A percentile compares a stretch with the other conserved stretches of the same genome.
Conservation (phyloP, 805 yeast species). For the Komagataella pastoris region DNA sequence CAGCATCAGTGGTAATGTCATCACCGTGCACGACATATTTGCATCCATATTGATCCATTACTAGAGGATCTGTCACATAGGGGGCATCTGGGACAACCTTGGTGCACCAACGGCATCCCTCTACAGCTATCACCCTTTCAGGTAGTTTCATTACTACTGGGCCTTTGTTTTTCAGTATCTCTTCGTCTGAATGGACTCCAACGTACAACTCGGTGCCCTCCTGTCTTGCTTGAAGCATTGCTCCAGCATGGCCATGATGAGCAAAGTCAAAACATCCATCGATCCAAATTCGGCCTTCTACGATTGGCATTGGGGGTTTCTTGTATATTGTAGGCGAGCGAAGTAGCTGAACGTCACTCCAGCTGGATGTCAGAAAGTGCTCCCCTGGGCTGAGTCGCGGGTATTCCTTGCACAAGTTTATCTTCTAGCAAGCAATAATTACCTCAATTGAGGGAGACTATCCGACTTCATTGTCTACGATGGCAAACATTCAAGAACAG, state of each 20-base stretch:
- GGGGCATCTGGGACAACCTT: constrained; percentile 69
- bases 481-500: constrained; percentile 8
- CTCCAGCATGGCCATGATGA: constrained; percentile 96
- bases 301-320: neutral
- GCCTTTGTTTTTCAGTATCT: constrained; percentile 72
- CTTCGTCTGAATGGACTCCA: constrained; percentile 91
- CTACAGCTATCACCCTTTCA: constrained; percentile 77
- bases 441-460: neutral
- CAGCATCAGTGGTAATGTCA: constrained; percentile 92
- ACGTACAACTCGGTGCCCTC: constrained; percentile 65
- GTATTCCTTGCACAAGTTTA: too few relatives aligned
- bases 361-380: neutral
- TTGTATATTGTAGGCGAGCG: neutral
- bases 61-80: constrained; percentile 78
- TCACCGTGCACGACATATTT: constrained; percentile 96
- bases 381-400: neutral
- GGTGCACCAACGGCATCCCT: constrained; percentile 85
- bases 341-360: neutral
- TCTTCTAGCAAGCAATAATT: neutral
- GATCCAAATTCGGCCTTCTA: constrained; percentile 61
- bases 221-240: constrained; percentile 84
- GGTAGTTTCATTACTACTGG: constrained; percentile 81
- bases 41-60: constrained; percentile 66
- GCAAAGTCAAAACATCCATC: constrained; percentile 98
- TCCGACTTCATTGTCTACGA: neutral